A percentile compares a stretch with the other conserved stretches of the same genome.
These are phyloP conservation scores for Thermomucor indicae-seudaticae DNA, from an alignment of 371 early-diverging fungal genomes.

Conservation along the genomic window DNA sequence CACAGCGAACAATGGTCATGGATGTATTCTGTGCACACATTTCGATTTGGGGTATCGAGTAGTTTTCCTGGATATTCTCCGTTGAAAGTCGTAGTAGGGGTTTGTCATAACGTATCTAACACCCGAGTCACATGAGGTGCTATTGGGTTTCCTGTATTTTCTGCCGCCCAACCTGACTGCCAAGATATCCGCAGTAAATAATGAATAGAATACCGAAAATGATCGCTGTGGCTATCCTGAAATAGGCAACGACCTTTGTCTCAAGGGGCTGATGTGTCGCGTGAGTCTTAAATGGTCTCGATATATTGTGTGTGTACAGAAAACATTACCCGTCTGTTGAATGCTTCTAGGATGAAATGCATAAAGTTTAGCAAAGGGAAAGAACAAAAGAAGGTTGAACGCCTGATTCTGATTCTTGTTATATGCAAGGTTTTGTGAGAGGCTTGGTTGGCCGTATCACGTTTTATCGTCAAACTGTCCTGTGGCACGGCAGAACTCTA, in stretches of 20 bases:
- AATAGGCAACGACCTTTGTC: constrained; percentile 19
- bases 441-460: no score
- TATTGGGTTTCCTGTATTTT: neutral
- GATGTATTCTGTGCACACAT: constrained; percentile 30
- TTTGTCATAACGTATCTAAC: constrained; percentile 24
- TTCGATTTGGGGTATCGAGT: constrained; percentile 31
- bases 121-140: neutral
- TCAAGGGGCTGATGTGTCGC: constrained; percentile 25
- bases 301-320: neutral
- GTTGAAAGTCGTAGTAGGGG: constrained; percentile 29
- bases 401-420: no score
- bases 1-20: constrained; percentile 17
- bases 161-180: constrained; percentile 14
- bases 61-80: constrained; percentile 14
- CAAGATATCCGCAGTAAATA: constrained; percentile 28
- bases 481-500: no score
- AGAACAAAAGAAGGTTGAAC: constrained; percentile 7
- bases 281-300: neutral
- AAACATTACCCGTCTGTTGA: constrained; percentile 25
- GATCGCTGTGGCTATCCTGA: constrained; percentile 22
- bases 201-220: constrained; percentile 22
- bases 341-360: constrained; percentile 43
- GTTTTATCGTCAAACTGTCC: no score
- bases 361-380: constrained; percentile 9
- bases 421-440: no score